Conservation (phyloP, 2,329 filamentous ascomycete species). For the Verticillium nubilum region DNA sequence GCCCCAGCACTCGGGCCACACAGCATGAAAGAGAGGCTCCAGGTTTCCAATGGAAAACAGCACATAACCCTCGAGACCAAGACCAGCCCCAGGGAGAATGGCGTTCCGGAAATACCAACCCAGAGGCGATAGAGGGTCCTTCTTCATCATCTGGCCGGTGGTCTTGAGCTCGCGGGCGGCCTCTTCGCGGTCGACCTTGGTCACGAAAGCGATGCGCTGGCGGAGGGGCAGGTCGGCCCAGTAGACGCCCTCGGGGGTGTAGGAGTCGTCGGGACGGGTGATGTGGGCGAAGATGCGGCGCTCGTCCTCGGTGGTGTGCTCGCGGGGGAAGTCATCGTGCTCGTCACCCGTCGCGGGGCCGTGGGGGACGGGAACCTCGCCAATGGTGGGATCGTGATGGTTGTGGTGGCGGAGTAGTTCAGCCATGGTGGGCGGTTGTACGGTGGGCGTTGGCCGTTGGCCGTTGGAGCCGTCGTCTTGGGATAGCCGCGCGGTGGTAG, state of each 20-base stretch:
- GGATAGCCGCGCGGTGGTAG: neutral
- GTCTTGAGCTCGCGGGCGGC: slow-evolving; percentile 58
- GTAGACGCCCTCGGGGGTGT: slow-evolving; percentile 76
- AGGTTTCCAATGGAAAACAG: slow-evolving; percentile 96
- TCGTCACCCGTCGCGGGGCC: slow-evolving; percentile 44
- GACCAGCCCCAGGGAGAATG: slow-evolving; percentile 85
- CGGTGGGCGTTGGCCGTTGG: neutral
- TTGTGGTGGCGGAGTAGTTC: slow-evolving; percentile 30
- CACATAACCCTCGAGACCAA: slow-evolving; percentile 91
- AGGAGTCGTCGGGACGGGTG: slow-evolving; percentile 84
- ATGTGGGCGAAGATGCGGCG: slow-evolving; percentile 67
- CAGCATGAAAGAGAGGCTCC: slow-evolving; percentile 69
- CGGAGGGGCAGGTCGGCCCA: slow-evolving; percentile 80
- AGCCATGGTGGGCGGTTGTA: slow-evolving; percentile 21
- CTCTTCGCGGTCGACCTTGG: slow-evolving; percentile 66
- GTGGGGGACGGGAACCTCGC: slow-evolving; percentile 52
- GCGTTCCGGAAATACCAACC: slow-evolving; percentile 85
- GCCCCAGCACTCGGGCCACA: slow-evolving; percentile 77
- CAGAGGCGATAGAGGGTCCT: slow-evolving; percentile 79
- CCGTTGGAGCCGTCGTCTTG: neutral
- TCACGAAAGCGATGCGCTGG: slow-evolving; percentile 71
- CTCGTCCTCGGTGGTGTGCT: slow-evolving; percentile 42
- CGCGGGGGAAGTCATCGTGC: slow-evolving; percentile 38
- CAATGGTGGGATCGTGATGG: slow-evolving; percentile 36
- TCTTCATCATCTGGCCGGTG: slow-evolving; percentile 77